Evolutionary conservation across 768 basidiomycete genomes (phyloP), one percentile per base, ranked within the genome.

Genomic region (Trametes cingulata): DNA sequence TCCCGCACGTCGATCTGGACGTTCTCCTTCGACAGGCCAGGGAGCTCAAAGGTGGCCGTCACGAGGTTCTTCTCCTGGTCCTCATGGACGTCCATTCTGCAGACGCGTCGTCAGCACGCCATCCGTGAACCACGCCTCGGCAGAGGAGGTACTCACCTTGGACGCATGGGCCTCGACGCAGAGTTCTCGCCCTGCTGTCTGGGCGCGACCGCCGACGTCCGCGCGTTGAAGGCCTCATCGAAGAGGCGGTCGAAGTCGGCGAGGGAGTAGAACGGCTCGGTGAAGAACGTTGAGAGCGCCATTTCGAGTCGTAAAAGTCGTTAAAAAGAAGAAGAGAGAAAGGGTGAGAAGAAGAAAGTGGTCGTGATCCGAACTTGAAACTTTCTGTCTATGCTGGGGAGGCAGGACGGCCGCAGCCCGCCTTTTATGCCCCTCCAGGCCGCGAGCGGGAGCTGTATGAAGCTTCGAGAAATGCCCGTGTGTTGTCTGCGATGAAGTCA

Each of bases 41-140:
- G 83, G 20, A 86, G 71, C 58, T 86, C 85, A 63, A 85, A 82
- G 13, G 75, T 68, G 33, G 83, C 85, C 1, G 79, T 81, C 52
- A 86, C 78, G 19, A 74, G 67, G 61, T 82, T 81, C 22, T 69
- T 70, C 20, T 80, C 75, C 2, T 64, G 35, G 53, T 82, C 72
- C 63, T 85, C 81, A 61, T 82, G 79, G 10, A 84, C 68, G 60
- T 85, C 81, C 78, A 84, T 80, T 60, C 84, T 83, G 54, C 53
- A 36, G 19, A 17, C 9, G 14, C n/a, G 1, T 17, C 10, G 43
- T 66, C 56, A 60, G 58, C 37, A 41, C 29, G 3, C 13, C 4
- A 1, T 8, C 13, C 35, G 3, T 24, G 8, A 3, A 1, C 15
- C 20, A 0, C 14, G 8, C 24, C 13, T 5, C 36, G 36, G 27